A percentile compares a stretch with the other conserved stretches of the same genome.
These are phyloP conservation scores for Stropharia rugosoannulata DNA, from an alignment of 768 basidiomycete species.

Conservation along the genomic window DNA sequence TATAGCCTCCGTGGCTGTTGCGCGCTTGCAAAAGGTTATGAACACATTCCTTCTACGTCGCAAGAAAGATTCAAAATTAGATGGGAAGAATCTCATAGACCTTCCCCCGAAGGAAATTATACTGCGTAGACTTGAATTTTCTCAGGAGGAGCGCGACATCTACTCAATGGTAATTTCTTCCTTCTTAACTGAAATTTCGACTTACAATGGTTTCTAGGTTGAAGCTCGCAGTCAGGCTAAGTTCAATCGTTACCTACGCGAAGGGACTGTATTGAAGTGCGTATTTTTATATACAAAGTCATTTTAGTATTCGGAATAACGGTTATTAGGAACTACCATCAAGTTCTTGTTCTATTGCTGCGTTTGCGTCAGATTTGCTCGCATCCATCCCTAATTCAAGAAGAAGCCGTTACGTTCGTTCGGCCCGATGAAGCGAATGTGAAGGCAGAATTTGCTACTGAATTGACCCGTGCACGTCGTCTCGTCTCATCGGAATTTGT, in stretches of 20 bases:
- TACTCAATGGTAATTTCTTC: conserved; percentile 45
- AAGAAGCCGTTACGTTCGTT: conserved; percentile 48
- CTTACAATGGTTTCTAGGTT: conserved; percentile 31
- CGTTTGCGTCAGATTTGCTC: conserved; percentile 69
- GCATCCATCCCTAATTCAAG: conserved; percentile 66
- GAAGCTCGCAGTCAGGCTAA: conserved; percentile 53
- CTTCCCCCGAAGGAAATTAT: conserved; percentile 56
- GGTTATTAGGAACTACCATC: conserved; percentile 49
- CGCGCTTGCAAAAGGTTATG: conserved; percentile 60
- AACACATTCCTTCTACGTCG: conserved; percentile 54
- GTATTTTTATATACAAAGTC: conserved; percentile 8
- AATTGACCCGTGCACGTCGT: conserved; percentile 44
- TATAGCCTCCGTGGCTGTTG: conserved; percentile 51
- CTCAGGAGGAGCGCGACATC: conserved; percentile 61
- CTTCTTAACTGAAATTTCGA: background rate
- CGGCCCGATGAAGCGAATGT: conserved; percentile 36
- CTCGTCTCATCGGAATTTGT: conserved; percentile 51
- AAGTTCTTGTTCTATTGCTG: conserved; percentile 47
- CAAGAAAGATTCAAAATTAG: conserved; percentile 60
- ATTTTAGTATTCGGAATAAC: background rate
- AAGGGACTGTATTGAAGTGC: conserved; percentile 69
- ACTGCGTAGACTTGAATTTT: conserved; percentile 54
- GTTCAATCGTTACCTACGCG: conserved; percentile 62
- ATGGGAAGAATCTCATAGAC: conserved; percentile 68
- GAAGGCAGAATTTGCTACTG: conserved; percentile 32